Percentiles rank a stretch among this genome's conserved stretches.
These are phyloP conservation scores for Fusarium pseudoanthophilum DNA, from an alignment of 2,329 filamentous ascomycete genomes.

Conservation along the genomic window DNA sequence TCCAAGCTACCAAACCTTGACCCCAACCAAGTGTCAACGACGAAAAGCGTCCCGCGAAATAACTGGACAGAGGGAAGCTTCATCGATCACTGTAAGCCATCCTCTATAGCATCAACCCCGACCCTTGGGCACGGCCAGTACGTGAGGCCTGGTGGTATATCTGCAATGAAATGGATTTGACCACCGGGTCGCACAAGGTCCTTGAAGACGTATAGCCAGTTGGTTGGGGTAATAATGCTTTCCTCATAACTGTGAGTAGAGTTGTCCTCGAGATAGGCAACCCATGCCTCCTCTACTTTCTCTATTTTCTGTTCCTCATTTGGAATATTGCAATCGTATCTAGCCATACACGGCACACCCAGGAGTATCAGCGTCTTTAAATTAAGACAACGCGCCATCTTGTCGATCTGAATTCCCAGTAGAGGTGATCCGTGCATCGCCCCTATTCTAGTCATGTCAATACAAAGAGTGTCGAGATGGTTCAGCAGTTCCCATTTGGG, in stretches of 20 bases:
- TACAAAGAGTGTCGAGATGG: not conserved
- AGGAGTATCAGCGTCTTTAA: not conserved
- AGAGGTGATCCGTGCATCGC: fast-evolving
- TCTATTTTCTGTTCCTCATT: too few species aligned
- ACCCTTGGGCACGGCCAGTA: not conserved
- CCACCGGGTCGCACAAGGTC: not conserved
- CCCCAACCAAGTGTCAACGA: not conserved
- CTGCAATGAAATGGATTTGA: not conserved
- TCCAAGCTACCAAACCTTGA: not conserved
- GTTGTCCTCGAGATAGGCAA: not conserved
- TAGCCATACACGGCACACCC: not conserved
- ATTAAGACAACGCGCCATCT: not conserved
- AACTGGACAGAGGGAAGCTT: too few species aligned
- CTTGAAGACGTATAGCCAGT: not conserved
- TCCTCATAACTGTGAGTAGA: fast-evolving
- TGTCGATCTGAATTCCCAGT: not conserved
- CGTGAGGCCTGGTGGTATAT: not conserved
- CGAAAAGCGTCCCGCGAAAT: not conserved
- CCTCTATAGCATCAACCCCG: not conserved
- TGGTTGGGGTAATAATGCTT: too few species aligned
- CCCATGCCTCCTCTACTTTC: not conserved
- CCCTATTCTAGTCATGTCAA: not conserved
- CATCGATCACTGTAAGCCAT: not conserved
- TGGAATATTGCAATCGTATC: fast-evolving
- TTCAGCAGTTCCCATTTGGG: not conserved